Evolutionary conservation across 495 filamentous ascomycete genomes (phyloP), one percentile per base, ranked within the genome.

Genomic region (Pyrenula massariospora): DNA sequence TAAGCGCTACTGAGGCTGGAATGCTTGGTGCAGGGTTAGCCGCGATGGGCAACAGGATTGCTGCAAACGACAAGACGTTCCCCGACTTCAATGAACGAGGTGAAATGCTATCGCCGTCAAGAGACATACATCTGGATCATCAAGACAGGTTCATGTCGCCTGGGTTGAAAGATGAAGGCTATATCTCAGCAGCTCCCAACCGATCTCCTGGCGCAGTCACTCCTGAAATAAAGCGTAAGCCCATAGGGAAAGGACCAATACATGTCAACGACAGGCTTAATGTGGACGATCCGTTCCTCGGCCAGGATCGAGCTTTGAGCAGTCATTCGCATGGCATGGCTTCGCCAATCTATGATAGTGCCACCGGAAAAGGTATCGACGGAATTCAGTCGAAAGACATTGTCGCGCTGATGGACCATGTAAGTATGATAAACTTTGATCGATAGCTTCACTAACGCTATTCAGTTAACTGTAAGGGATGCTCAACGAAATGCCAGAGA

Each of bases 301-400:
- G 69, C 31, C 86, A 91, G 57, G 63, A 77, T 19, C 80, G 88
- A 50, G 81, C 91, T 60, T 70, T 93, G 49, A 95, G 90, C 62
- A 91, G 89, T 19, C 87, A 94, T 68, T 96, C 93, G 15, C 90
- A 96, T 62, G 77, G 77, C 2, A 69, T 78, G 25, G 82, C 79
- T 31, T 92, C 89, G 10, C 91, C 91, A 3, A 70, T 96, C 19
- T 97, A 96, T 63, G 93, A 97, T 66, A 84, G 88, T 58, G 80
- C 92, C 21, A 96, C 89, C 3, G 93, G 94, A 24, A 82, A 78
- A 53, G 92, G 91, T 25, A 87, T 95, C 58, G 91, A 97, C 59
- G 78, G 84, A 47, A 99, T 99, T 57, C 85, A 99, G 68, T 95
- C 89, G 3, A 92, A 95, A 70, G 94, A 99, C 66, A 94, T 99